Percentiles rank a stretch among this genome's conserved stretches.
Evolutionary conservation across 129 eudicot species (phyloP).

Genomic region (Saposhnikovia divaricata): DNA sequence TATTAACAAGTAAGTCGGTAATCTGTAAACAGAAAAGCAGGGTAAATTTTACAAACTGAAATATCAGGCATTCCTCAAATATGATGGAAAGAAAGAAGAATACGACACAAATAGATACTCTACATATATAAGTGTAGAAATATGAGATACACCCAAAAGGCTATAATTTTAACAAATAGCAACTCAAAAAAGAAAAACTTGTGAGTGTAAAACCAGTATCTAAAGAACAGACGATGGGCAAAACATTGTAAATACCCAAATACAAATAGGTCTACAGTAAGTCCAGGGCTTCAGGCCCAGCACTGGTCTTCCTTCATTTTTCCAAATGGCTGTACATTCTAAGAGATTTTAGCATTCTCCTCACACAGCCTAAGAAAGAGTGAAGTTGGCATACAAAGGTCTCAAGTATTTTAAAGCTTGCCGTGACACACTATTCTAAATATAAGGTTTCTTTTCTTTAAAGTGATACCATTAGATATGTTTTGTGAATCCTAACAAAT

Average conservation of each 20-base stretch:
- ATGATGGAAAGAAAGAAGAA: not conserved
- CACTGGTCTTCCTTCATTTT: not conserved
- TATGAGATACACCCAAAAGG: not conserved
- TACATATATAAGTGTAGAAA: not conserved
- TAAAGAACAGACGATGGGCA: too few species aligned
- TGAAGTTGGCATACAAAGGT: not conserved
- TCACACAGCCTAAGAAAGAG: not conserved
- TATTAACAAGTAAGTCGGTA: conserved; percentile 72
- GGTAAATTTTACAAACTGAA: not conserved
- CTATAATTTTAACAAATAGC: not conserved
- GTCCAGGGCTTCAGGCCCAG: not conserved
- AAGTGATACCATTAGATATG: not conserved
- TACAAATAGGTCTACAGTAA: not conserved
- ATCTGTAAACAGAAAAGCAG: conserved; percentile 37
- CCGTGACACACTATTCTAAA: not conserved
- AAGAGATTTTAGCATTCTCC: not conserved
- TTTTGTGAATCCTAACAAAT: not conserved
- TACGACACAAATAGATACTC: not conserved
- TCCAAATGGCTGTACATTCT: not conserved
- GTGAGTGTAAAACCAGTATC: not conserved
- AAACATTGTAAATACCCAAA: not conserved
- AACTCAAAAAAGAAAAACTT: not conserved
- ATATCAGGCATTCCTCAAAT: not conserved
- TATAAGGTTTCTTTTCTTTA: not conserved
- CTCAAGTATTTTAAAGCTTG: not conserved